phyloP scores from a whole-genome alignment of 345 rosid species.

The Eucalyptus regnans region DNA sequence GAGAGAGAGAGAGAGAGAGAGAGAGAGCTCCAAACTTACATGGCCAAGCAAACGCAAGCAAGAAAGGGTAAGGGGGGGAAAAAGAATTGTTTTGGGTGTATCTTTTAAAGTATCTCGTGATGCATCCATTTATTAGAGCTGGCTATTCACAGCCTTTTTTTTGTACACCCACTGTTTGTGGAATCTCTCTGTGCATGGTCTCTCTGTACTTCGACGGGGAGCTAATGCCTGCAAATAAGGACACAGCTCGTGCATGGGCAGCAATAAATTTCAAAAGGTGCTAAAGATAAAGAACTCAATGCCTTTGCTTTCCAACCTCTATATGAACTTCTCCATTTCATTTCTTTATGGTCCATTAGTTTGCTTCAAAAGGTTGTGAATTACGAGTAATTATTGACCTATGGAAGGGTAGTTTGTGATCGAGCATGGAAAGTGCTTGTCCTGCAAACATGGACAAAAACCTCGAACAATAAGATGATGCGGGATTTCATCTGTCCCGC shows the following conservation, averaged over 20 bases:
- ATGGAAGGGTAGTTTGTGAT: background rate
- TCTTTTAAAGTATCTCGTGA: background rate
- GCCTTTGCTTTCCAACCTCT: background rate
- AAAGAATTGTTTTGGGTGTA: background rate
- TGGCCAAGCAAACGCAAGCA: background rate
- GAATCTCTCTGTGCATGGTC: background rate
- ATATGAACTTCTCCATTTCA: background rate
- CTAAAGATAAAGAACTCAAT: background rate
- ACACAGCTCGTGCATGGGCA: background rate
- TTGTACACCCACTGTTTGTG: background rate
- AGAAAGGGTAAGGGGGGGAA: background rate
- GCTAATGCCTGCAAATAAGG: background rate
- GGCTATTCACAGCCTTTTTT: background rate
- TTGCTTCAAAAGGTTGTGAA: background rate
- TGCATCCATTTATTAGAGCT: background rate
- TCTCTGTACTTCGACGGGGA: background rate
- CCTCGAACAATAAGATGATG: background rate
- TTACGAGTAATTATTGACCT: background rate
- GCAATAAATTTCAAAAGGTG: background rate
- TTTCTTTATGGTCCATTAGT: background rate
- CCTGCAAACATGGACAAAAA: background rate
- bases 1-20: background rate
- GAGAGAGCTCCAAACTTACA: background rate
- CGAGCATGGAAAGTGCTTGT: background rate
- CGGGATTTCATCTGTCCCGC: background rate